These are phyloP conservation scores for Agaricus sinodeliciosus DNA, from an alignment of 768 basidiomycete genomes.

Conservation along the genomic window DNA sequence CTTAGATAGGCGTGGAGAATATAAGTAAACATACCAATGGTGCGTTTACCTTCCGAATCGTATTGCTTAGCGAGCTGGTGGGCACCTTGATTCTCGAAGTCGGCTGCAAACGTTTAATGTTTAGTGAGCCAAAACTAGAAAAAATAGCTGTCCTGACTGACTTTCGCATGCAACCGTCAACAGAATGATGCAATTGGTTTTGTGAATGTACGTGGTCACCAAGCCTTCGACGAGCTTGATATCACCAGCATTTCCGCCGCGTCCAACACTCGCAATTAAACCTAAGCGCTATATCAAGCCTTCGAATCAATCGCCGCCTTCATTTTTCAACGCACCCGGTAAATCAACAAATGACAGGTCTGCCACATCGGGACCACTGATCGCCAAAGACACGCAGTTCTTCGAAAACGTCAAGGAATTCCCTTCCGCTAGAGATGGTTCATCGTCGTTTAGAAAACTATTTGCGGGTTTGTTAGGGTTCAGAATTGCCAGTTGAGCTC, in stretches of 20 bases:
- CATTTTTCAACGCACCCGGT: slow-evolving; percentile 31
- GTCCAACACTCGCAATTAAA: slow-evolving; percentile 5
- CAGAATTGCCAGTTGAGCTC: slow-evolving; percentile 60
- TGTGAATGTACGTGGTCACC: slow-evolving; percentile 51
- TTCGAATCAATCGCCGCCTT: not conserved
- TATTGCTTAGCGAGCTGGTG: slow-evolving; percentile 53
- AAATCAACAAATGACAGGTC: slow-evolving; percentile 50
- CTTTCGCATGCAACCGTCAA: slow-evolving; percentile 61
- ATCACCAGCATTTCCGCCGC: slow-evolving; percentile 39
- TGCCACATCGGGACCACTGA: slow-evolving; percentile 35
- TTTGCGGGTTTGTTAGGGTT: slow-evolving; percentile 36
- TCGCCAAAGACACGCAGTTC: slow-evolving; percentile 51
- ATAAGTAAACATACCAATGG: slow-evolving; percentile 46
- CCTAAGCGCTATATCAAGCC: not conserved
- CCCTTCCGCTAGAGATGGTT: slow-evolving; percentile 12
- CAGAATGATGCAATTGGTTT: slow-evolving; percentile 56
- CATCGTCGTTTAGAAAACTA: slow-evolving; percentile 32
- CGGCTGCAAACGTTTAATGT: slow-evolving; percentile 37
- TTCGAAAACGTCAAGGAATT: slow-evolving; percentile 37
- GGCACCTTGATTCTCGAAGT: slow-evolving; percentile 76
- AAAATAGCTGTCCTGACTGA: slow-evolving; percentile 20
- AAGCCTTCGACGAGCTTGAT: slow-evolving; percentile 56
- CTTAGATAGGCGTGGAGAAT: no score
- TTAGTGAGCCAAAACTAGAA: not conserved
- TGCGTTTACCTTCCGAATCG: slow-evolving; percentile 59